Evolutionary conservation across 345 rosid genomes (phyloP).

Genomic region (Lenwebbia sp.): DNA sequence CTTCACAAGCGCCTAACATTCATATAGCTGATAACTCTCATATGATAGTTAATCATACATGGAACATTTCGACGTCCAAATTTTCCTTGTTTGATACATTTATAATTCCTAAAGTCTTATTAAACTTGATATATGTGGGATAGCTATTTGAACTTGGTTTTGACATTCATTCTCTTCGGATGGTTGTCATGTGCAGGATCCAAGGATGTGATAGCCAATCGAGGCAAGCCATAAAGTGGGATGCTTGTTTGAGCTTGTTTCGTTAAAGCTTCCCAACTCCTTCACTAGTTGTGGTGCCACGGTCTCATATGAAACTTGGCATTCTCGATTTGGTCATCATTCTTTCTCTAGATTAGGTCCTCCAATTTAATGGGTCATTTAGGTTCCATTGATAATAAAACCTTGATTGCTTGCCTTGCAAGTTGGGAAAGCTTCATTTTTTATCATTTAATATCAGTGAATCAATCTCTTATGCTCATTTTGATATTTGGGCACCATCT

Average conservation of each 20-base stretch:
- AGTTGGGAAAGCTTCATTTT: no score
- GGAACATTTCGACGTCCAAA: background rate
- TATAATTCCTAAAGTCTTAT: background rate
- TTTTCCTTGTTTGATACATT: background rate
- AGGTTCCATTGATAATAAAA: background rate
- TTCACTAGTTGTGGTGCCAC: background rate
- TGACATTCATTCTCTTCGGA: background rate
- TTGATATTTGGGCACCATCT: no score
- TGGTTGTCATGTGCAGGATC: background rate
- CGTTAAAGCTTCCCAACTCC: background rate
- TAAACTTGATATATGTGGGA: background rate
- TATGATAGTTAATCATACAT: background rate
- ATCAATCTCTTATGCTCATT: no score
- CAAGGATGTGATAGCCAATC: background rate
- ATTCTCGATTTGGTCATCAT: background rate
- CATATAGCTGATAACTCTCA: background rate
- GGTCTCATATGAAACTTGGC: background rate
- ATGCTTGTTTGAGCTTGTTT: no score
- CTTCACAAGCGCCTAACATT: background rate
- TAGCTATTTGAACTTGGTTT: background rate
- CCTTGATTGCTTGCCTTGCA: background rate
- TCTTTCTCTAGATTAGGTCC: background rate
- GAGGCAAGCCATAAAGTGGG: background rate
- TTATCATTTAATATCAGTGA: no score
- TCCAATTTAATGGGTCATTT: background rate